These are phyloP conservation scores for Vickermania spadyakhi DNA, from an alignment of 208 protist genomes.

Conservation along the genomic window DNA sequence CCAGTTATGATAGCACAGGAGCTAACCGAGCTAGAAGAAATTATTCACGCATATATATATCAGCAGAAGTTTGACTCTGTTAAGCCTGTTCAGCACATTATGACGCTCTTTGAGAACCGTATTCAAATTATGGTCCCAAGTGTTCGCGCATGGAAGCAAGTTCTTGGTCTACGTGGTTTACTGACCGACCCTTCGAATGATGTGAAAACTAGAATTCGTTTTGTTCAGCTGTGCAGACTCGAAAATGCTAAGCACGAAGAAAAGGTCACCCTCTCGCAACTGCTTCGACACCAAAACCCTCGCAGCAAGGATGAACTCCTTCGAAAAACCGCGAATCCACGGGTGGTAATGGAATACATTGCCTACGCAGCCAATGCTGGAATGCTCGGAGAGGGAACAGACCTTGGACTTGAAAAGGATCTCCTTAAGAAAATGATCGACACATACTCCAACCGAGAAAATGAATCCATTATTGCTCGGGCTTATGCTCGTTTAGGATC, in stretches of 20 bases:
- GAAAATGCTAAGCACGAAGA: constrained; percentile 64
- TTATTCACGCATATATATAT: constrained; percentile 83
- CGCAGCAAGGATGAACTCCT: constrained; percentile 57
- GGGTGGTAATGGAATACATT: constrained; percentile 83
- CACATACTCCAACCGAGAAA: constrained; percentile 65
- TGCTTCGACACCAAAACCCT: constrained; percentile 48
- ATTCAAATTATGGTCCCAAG: constrained; percentile 89
- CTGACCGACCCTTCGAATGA: constrained; percentile 90
- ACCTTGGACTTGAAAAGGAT: constrained; percentile 64
- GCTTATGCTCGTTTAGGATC: constrained; percentile 69
- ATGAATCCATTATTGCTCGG: constrained; percentile 41
- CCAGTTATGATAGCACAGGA: constrained; percentile 94
- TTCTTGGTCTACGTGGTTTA: constrained; percentile 92
- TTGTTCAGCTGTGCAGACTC: constrained; percentile 91
- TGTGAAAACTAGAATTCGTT: constrained; percentile 94
- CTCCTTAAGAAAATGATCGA: constrained; percentile 82
- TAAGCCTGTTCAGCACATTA: constrained; percentile 72
- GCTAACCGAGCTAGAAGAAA: constrained; percentile 98
- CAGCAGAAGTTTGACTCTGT: constrained; percentile 37
- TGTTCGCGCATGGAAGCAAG: constrained; percentile 94
- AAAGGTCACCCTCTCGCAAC: constrained; percentile 64
- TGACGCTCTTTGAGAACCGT: constrained; percentile 86
- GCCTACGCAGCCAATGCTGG: constrained; percentile 60
- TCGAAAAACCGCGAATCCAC: constrained; percentile 51
- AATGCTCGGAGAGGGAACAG: constrained; percentile 32